Conservation (phyloP, 257 asterid species). For the Fraxinus excelsior region DNA sequence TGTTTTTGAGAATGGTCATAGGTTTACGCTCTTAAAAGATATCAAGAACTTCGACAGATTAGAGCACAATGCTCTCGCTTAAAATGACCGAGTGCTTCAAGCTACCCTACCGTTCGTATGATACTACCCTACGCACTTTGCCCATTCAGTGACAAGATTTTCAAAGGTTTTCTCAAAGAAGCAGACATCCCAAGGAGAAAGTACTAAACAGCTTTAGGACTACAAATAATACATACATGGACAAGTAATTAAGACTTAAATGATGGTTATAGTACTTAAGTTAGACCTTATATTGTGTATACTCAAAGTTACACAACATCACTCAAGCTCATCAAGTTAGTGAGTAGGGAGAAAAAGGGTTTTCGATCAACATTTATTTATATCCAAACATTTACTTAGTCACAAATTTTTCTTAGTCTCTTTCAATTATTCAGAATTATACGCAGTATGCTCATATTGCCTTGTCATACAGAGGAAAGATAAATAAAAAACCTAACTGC, state of each 20-base stretch:
- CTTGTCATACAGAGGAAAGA: neutral
- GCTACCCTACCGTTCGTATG: neutral
- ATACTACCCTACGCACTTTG: neutral
- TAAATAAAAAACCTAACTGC: neutral
- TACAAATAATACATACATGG: neutral
- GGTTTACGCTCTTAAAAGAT: neutral
- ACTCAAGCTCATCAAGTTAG: neutral
- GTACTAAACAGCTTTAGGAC: neutral
- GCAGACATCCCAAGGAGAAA: too few relatives aligned
- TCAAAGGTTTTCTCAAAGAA: too few relatives aligned
- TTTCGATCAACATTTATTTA: neutral
- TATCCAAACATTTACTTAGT: neutral
- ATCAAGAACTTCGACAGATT: neutral
- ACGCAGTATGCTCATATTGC: neutral
- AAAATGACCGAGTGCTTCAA: neutral
- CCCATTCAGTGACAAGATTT: neutral
- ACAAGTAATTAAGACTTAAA: neutral
- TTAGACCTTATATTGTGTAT: neutral
- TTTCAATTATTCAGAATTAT: neutral
- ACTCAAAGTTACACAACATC: neutral
- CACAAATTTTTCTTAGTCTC: neutral
- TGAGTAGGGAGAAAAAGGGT: neutral
- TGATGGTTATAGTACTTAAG: neutral
- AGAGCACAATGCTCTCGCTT: neutral
- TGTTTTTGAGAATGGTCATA: neutral